Evolutionary conservation across 1,139 yeast species (phyloP), one percentile per base, ranked within the genome.

Genomic region (Magnusiomyces suaveolens): DNA sequence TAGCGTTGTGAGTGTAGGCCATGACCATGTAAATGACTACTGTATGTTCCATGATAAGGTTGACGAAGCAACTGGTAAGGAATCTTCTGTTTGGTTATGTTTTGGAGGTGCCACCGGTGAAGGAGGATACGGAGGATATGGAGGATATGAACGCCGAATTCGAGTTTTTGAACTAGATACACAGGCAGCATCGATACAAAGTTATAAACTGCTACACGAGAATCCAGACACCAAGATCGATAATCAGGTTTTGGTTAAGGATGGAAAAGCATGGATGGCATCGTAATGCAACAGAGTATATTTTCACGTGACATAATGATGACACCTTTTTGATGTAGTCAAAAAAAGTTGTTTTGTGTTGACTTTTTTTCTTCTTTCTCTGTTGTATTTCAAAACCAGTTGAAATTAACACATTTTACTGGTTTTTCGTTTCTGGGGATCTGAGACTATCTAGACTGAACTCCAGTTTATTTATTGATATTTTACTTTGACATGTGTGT

Each of bases 61-160:
- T 18, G 59, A 53, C 59, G 65, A 20, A 18, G 59, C 60, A 26
- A 68, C 70, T 2, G 61, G 64, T 2, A 67, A 72, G 33, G 41
- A 29, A 6, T 72, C 76, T 50, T 75, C 77, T 48, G 71, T 87
- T 39, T 87, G 96, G 95, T 72, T 90, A 46, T 92, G 98, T 65
- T 88, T 87, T 64, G 97, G 96, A 1, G 98, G 98, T 44, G 96
- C 84, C 0, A 76, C 79, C 1, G 98, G 97, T 2, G 94, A 87
- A 70, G 97, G 97, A 46, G 98, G 96, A 0, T 89, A 89, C 65
- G 96, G 84, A 2, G 96, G 96, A 0, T 87, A 89, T 65, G 90
- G 88, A 0, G 95, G 92, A 0, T 87, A 84, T 52, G 73, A 84
- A 14, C 78, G 98, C 62, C 76, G 97, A 56, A 65, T 88, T 54